Percentiles rank a stretch among this genome's conserved stretches.
Evolutionary conservation across 495 filamentous ascomycete species (phyloP).

Genomic region (Haplographium delicatum): DNA sequence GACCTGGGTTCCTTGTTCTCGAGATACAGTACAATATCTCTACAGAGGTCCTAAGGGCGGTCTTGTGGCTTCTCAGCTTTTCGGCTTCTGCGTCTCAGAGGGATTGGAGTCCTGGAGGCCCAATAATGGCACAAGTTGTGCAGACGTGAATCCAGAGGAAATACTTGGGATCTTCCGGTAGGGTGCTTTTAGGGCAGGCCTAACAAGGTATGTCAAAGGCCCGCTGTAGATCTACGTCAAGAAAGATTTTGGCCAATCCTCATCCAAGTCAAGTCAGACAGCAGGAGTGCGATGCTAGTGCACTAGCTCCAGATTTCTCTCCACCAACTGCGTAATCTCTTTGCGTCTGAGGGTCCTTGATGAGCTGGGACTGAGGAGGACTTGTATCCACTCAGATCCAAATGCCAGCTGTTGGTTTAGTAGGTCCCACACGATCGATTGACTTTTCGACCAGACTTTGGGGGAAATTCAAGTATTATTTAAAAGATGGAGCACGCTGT

Average conservation of each 20-base stretch:
- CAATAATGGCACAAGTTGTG: conserved; percentile 3
- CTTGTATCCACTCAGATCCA: conserved; percentile 13
- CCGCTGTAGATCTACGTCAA: conserved; percentile 15
- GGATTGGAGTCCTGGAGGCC: too few relatives aligned
- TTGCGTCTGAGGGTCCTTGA: background rate
- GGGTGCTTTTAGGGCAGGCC: conserved; percentile 4
- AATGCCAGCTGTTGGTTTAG: background rate
- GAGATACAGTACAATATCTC: too few relatives aligned
- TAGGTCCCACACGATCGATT: conserved; percentile 4
- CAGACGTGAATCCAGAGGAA: conserved; percentile 13
- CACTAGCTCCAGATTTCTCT: background rate
- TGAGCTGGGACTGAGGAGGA: background rate
- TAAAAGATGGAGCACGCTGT: background rate
- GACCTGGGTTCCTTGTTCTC: too few relatives aligned
- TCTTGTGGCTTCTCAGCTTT: background rate
- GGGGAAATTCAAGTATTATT: background rate
- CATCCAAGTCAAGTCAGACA: background rate
- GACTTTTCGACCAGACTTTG: too few relatives aligned
- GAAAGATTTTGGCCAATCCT: background rate
- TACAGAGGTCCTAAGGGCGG: too few relatives aligned
- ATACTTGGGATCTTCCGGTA: conserved; percentile 13
- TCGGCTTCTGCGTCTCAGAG: background rate
- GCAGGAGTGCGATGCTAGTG: conserved; percentile 2
- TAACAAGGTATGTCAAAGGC: conserved; percentile 5
- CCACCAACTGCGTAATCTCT: background rate